These are phyloP conservation scores for Penicillium cinerascens DNA, from an alignment of 495 filamentous ascomycete species.

Conservation along the genomic window DNA sequence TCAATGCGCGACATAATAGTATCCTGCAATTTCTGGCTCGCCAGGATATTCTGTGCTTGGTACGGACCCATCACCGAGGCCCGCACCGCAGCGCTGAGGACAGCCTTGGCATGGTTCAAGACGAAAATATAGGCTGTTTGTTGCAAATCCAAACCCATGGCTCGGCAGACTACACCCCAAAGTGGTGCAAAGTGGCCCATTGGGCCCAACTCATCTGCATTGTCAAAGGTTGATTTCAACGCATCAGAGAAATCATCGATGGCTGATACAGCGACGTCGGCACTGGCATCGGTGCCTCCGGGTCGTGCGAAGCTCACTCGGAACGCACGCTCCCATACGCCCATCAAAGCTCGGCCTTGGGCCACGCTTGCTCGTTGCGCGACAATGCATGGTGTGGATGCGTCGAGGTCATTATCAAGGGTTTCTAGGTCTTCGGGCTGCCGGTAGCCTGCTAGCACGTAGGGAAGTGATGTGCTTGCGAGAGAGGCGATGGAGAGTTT, in stretches of 20 bases:
- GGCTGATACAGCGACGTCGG: constrained; percentile 24
- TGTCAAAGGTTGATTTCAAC: constrained; percentile 32
- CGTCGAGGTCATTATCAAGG: constrained; percentile 84
- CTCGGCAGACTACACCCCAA: constrained; percentile 68
- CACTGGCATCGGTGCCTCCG: constrained; percentile 2
- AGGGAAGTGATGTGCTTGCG: constrained; percentile 78
- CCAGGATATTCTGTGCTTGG: constrained; percentile 80
- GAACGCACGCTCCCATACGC: constrained; percentile 84
- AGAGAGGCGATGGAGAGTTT: constrained; percentile 72
- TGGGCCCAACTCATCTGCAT: constrained; percentile 29
- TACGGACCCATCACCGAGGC: constrained; percentile 90
- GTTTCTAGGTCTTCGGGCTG: constrained; percentile 51
- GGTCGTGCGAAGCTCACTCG: constrained; percentile 29
- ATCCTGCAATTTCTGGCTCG: constrained; percentile 57
- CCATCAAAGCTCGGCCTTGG: constrained; percentile 80
- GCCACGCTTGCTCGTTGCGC: constrained; percentile 77
- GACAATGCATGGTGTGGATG: constrained; percentile 80
- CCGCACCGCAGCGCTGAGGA: constrained; percentile 84
- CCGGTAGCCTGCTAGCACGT: constrained; percentile 72
- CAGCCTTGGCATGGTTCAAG: constrained; percentile 81
- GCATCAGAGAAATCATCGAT: constrained; percentile 39
- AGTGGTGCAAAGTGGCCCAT: constrained; percentile 74
- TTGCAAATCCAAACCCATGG: constrained; percentile 57
- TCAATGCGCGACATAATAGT: constrained; percentile 60
- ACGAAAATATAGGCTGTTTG: constrained; percentile 82